phyloP scores from a whole-genome alignment of 169 alveolate species.

The Cryptosporidium viatorum region DNA sequence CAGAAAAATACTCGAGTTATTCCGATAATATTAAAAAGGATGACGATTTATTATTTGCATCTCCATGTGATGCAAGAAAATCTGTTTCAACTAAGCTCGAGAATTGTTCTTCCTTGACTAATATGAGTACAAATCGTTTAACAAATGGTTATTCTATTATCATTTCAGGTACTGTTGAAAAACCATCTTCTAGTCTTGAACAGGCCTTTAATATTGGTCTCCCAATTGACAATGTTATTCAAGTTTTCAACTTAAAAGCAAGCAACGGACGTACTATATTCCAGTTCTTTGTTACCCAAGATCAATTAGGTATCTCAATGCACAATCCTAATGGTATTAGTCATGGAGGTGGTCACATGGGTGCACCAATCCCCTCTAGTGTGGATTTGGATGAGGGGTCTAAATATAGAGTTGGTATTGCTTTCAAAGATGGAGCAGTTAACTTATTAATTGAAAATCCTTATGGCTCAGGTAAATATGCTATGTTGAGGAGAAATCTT shows the following conservation, averaged over 20 bases:
- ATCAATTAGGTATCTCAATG: constrained; percentile 37
- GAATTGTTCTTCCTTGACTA: not conserved
- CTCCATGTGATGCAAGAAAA: constrained; percentile 41
- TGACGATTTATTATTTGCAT: constrained; percentile 15
- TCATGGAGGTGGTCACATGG: not conserved
- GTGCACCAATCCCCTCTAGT: constrained; percentile 48
- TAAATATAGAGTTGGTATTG: constrained; percentile 37
- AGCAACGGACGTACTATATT: constrained; percentile 25
- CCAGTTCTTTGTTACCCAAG: constrained; percentile 34
- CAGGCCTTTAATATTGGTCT: constrained; percentile 38
- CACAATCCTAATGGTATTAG: not conserved
- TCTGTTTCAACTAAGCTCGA: not conserved
- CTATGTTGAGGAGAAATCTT: constrained; percentile 11
- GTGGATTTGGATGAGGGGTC: constrained; percentile 37
- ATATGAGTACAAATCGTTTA: not conserved
- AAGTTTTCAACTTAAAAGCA: constrained; percentile 48
- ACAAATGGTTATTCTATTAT: constrained; percentile 41
- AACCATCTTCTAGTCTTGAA: constrained; percentile 14
- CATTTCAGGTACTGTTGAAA: constrained; percentile 57
- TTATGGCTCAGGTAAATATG: constrained; percentile 33
- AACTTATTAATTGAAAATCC: constrained; percentile 38
- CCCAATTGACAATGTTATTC: constrained; percentile 15
- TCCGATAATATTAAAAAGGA: not conserved
- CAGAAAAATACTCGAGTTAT: not conserved
- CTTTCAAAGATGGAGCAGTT: not conserved